A percentile compares a stretch with the other conserved stretches of the same genome.
These are phyloP conservation scores for Phytophthora megakarya DNA, from an alignment of 352 stramenopile species.

Conservation along the genomic window DNA sequence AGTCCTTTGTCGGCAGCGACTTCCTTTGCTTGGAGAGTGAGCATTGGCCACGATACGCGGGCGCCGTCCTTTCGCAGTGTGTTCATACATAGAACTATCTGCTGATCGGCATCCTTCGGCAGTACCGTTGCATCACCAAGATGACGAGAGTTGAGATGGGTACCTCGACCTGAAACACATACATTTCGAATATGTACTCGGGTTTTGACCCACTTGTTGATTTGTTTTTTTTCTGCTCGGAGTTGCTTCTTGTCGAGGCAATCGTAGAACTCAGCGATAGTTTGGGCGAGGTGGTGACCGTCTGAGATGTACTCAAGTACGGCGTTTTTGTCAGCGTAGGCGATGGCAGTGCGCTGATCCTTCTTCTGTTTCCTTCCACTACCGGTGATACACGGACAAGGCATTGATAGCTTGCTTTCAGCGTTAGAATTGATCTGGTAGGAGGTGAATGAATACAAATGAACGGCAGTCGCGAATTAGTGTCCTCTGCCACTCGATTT, in stretches of 20 bases:
- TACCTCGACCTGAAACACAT: background rate
- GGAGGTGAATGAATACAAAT: no score
- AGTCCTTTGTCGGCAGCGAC: background rate
- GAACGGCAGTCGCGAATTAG: no score
- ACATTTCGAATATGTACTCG: background rate
- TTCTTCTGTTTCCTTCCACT: background rate
- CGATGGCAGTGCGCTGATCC: background rate
- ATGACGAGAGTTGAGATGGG: background rate
- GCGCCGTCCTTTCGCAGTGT: slow-evolving; percentile 1
- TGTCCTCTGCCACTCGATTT: no score
- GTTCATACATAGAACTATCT: slow-evolving; percentile 3
- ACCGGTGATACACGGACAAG: no score
- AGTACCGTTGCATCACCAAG: background rate
- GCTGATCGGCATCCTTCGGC: background rate
- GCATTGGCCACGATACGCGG: background rate
- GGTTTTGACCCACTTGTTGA: slow-evolving; percentile 2
- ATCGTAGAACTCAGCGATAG: no score
- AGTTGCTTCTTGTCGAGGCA: background rate
- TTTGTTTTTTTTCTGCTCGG: slow-evolving; percentile 1
- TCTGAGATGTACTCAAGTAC: no score
- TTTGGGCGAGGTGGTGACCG: no score
- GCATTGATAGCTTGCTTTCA: no score
- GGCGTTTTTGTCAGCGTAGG: slow-evolving; percentile 3
- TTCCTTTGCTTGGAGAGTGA: background rate
- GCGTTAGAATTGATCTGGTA: no score